These are phyloP conservation scores for Erysimum cheiri DNA, from an alignment of 441 rosid genomes.

Conservation along the genomic window DNA sequence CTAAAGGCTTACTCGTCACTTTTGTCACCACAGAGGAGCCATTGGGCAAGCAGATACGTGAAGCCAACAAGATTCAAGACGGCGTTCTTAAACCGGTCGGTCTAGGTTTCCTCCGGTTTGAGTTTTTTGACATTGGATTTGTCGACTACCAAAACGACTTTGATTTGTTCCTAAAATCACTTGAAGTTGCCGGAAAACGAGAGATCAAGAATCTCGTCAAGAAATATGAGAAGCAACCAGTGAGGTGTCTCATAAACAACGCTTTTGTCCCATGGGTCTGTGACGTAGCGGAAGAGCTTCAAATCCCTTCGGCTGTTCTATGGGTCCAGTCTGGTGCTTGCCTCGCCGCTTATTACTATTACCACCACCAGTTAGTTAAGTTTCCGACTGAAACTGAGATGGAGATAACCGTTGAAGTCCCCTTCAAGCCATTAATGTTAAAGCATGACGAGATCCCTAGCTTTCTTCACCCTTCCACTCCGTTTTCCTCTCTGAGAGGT, in stretches of 20 bases:
- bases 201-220: constrained; percentile 47
- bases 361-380: constrained; percentile 45
- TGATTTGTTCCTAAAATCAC: not conserved
- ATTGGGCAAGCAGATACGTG: constrained; percentile 51
- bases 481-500: constrained; percentile 42
- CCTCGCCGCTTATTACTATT: constrained; percentile 60
- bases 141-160: constrained; percentile 17
- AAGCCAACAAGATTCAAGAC: constrained; percentile 46
- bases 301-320: constrained; percentile 73
- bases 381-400: constrained; percentile 59
- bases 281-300: constrained; percentile 62
- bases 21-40: constrained; percentile 51
- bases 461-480: constrained; percentile 58
- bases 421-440: constrained; percentile 52
- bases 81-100: constrained; percentile 53
- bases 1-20: constrained; percentile 66
- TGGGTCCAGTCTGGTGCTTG: constrained; percentile 83
- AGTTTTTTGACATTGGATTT: not conserved
- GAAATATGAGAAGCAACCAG: constrained; percentile 51
- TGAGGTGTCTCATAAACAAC: constrained; percentile 67
- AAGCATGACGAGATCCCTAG: constrained; percentile 74
- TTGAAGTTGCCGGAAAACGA: constrained; percentile 44
- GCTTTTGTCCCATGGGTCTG: constrained; percentile 77
- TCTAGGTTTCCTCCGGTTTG: not conserved
- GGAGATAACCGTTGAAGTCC: constrained; percentile 57